Percentiles rank a stretch among this genome's conserved stretches.
These are phyloP conservation scores for Brettanomyces custersianus DNA, from an alignment of 805 yeast genomes.

Conservation along the genomic window DNA sequence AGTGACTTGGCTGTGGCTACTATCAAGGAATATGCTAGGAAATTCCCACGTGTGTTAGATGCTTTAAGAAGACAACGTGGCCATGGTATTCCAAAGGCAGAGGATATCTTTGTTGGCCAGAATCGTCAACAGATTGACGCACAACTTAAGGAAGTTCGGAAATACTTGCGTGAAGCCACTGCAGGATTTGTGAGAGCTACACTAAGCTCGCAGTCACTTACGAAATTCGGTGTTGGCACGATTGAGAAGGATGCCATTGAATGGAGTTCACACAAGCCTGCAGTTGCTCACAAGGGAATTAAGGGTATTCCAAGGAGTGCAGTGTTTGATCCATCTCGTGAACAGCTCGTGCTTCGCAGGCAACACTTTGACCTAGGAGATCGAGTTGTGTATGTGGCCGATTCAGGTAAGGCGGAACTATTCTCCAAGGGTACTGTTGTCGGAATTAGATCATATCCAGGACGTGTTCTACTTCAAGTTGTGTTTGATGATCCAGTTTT, in stretches of 20 bases:
- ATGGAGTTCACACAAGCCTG: slow-evolving; percentile 35
- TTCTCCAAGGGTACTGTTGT: slow-evolving; percentile 88
- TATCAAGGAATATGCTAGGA: slow-evolving; percentile 47
- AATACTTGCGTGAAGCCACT: slow-evolving; percentile 42
- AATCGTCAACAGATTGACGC: slow-evolving; percentile 36
- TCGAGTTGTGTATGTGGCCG: slow-evolving; percentile 75
- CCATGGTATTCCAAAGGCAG: slow-evolving; percentile 28
- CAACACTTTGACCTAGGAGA: slow-evolving; percentile 86
- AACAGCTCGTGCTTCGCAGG: slow-evolving; percentile 58
- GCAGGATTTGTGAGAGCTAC: slow-evolving; percentile 51
- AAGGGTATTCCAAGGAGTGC: slow-evolving; percentile 83
- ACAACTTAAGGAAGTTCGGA: slow-evolving; percentile 24
- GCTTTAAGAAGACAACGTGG: slow-evolving; percentile 17
- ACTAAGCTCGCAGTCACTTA: slow-evolving; percentile 69
- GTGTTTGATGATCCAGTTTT: slow-evolving; percentile 77
- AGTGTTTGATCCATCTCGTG: slow-evolving; percentile 63
- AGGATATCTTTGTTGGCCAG: slow-evolving; percentile 28
- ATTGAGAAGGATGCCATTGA: slow-evolving; percentile 56
- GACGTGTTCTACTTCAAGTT: slow-evolving; percentile 60
- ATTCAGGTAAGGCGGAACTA: slow-evolving; percentile 82
- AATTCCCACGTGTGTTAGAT: slow-evolving; percentile 55
- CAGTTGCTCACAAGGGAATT: slow-evolving; percentile 45
- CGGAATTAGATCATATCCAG: slow-evolving; percentile 48
- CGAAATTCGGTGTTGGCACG: slow-evolving; percentile 51
- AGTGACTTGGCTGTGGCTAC: slow-evolving; percentile 66